Conservation (phyloP, 176 grass and related monocot species). For the Thalia dealbata region DNA sequence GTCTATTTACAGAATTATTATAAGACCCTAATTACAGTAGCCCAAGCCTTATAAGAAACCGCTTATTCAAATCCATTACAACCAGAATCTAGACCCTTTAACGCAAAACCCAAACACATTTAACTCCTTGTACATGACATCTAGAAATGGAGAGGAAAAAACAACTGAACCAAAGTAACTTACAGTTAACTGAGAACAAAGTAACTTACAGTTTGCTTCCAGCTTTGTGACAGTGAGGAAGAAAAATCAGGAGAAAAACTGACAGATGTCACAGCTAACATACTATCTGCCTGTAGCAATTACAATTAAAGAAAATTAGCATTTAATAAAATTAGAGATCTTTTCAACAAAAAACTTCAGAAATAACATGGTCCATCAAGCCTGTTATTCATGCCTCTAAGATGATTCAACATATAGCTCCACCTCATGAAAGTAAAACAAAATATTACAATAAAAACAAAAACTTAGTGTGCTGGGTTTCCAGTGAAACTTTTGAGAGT, state of each 20-base stretch:
- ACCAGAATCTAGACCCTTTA: too few relatives aligned
- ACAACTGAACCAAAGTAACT: background rate
- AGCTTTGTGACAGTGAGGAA: conserved; percentile 47
- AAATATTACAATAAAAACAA: background rate
- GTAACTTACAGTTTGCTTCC: conserved; percentile 48
- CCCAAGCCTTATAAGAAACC: too few relatives aligned
- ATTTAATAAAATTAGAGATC: background rate
- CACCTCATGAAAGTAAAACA: background rate
- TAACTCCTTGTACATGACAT: too few relatives aligned
- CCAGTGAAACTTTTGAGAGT: background rate
- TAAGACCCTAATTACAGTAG: too few relatives aligned
- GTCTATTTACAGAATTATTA: too few relatives aligned
- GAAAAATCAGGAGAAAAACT: conserved; percentile 44
- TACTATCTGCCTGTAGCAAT: conserved; percentile 39
- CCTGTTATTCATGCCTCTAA: background rate
- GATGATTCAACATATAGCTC: background rate
- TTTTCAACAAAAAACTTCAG: background rate
- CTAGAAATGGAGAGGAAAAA: background rate
- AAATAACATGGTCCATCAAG: conserved; percentile 1
- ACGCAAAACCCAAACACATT: too few relatives aligned
- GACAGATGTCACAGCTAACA: conserved; percentile 53
- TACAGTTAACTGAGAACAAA: background rate
- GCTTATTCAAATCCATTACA: too few relatives aligned
- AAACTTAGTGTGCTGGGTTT: background rate
- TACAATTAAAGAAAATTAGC: conserved; percentile 19